phyloP scores from a whole-genome alignment of 2,329 filamentous ascomycete species.

The Clathrospora elynae region DNA sequence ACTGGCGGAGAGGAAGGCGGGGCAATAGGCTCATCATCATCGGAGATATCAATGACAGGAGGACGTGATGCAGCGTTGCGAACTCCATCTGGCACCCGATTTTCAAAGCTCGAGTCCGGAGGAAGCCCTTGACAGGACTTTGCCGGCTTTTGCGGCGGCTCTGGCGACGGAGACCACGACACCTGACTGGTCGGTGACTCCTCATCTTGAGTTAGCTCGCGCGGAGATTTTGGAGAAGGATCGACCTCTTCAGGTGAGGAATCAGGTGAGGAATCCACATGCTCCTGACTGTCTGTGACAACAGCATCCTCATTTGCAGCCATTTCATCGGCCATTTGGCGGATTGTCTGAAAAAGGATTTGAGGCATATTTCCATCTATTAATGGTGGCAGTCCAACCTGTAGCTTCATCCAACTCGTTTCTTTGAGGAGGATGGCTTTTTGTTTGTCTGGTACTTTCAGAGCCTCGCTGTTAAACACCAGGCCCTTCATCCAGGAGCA shows the following conservation, averaged over 20 bases:
- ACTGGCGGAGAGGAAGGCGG: conserved; percentile 28
- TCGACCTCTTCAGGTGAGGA: conserved; percentile 5
- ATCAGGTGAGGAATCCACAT: conserved; percentile 25
- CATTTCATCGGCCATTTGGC: conserved; percentile 25
- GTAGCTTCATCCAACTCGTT: conserved; percentile 45
- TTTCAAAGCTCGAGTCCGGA: conserved; percentile 39
- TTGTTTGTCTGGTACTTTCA: conserved; percentile 55
- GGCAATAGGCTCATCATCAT: conserved; percentile 11
- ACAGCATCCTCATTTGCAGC: conserved; percentile 17
- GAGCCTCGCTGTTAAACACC: conserved; percentile 24
- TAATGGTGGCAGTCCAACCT: conserved; percentile 40
- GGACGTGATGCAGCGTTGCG: conserved; percentile 1
- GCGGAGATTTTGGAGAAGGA: conserved; percentile 12
- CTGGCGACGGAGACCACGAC: conserved; percentile 27
- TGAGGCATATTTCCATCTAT: conserved; percentile 50
- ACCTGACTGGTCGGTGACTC: conserved; percentile 16
- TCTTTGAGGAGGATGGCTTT: conserved; percentile 53
- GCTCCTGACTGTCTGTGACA: conserved; percentile 15
- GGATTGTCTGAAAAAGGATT: conserved; percentile 32
- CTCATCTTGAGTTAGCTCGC: conserved; percentile 12
- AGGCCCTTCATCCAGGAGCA: conserved; percentile 35
- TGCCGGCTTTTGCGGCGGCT: conserved; percentile 22
- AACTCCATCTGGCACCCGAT: background rate
- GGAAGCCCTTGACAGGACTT: conserved; percentile 23
- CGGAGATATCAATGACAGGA: conserved; percentile 12